Evolutionary conservation across 192 early-diverging fungal genomes (phyloP).

Genomic region (Diversispora epigaea): DNA sequence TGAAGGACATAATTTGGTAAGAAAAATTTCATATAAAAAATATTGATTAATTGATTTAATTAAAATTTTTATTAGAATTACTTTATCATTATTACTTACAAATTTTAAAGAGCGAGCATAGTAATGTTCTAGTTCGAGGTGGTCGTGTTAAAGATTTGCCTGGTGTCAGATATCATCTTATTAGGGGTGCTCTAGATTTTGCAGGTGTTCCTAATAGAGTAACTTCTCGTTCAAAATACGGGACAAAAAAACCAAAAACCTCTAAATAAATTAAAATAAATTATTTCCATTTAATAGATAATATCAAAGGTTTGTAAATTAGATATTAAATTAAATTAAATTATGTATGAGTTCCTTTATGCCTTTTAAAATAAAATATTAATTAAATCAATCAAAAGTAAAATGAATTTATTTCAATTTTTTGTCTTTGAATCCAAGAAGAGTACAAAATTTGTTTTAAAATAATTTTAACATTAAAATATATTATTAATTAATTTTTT

Average conservation of each 20-base stretch:
- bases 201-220: slow-evolving; percentile 88
- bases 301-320: no score
- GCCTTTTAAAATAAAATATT: no score
- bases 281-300: background rate
- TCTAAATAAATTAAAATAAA: slow-evolving; percentile 16
- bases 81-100: background rate
- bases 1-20: slow-evolving; percentile 92
- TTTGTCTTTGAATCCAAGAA: no score
- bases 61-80: slow-evolving; percentile 3
- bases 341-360: no score
- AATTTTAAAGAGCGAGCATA: slow-evolving; percentile 75
- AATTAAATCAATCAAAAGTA: no score
- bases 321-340: no score
- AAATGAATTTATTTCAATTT: no score
- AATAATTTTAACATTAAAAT: no score
- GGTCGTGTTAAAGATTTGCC: slow-evolving; percentile 96
- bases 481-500: no score
- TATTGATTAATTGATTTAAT: background rate
- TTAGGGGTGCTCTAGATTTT: slow-evolving; percentile 90
- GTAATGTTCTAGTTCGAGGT: slow-evolving; percentile 91
- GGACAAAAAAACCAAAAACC: slow-evolving; percentile 74
- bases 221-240: slow-evolving; percentile 89
- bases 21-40: background rate
- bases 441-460: no score
- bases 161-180: slow-evolving; percentile 94